Evolutionary conservation across 2,329 filamentous ascomycete species (phyloP), one percentile per base, ranked within the genome.

Genomic region (Ascochyta pisi): DNA sequence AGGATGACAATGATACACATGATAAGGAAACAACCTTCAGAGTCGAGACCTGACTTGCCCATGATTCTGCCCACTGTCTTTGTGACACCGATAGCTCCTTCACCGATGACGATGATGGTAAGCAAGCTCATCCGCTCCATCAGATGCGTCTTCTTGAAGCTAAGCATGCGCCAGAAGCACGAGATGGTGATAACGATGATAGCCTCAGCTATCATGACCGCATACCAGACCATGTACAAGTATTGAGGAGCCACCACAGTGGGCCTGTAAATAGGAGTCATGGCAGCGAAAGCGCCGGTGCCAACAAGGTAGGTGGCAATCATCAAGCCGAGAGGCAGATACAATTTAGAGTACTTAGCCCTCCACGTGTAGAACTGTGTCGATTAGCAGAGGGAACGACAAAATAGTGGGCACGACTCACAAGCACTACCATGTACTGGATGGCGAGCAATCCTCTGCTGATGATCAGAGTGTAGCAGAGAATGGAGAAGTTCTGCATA

Each of bases 51-150:
- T 31, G 62, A 63, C 50, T 76, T 75, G 2, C 73, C 72, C 73
- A 76, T 75, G 47, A 75, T 62, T 34, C 66, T 66, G 5, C 66
- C 65, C 16, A 88, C 83, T 33, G 81, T 81, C 66, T 82, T 81
- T 23, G 81, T 82, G 26, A 88, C 76, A n/a, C 84, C 82, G 35
- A 88, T 86, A 15, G 87, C 83, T 46, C 86, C 86, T 65, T 89
- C 86, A 13, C 87, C 86, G 54, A 89, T 82, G 52, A 89, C 85
- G 57, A 89, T 87, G 43, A 89, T 78, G 0, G 86, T 89, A 51
- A 89, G 76, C 2, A 88, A 77, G 12, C 82, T 83, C 81, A 89
- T 83, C 9, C 87, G 81, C 64, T 86, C 84, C 65, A 86, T 85
- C 50, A 89, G 70, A 67, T 88, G 85, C 0, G 85, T 89, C 52